Percentiles rank a stretch among this genome's conserved stretches.
These are phyloP conservation scores for Antrodiella citrinella DNA, from an alignment of 768 basidiomycete genomes.

Conservation along the genomic window DNA sequence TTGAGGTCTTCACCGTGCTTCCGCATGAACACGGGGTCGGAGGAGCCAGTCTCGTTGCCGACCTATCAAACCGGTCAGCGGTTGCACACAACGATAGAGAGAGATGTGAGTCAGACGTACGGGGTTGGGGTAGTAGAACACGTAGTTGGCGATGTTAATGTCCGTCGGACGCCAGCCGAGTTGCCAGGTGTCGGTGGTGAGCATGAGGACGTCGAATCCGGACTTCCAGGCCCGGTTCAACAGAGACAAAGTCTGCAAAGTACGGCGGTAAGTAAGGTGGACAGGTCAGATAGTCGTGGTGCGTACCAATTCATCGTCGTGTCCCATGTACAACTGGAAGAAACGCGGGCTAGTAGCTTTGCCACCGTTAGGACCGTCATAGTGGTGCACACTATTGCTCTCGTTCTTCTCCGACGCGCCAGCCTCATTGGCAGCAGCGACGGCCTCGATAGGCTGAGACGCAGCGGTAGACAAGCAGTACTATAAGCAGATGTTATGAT, in stretches of 20 bases:
- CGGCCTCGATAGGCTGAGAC: constrained; percentile 43
- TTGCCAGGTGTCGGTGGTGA: constrained; percentile 45
- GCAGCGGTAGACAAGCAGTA: constrained; percentile 46
- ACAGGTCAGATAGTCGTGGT: too few species aligned
- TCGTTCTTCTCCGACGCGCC: constrained; percentile 30
- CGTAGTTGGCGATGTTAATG: constrained; percentile 43
- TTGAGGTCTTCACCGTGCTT: constrained; percentile 34
- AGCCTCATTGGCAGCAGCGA: constrained; percentile 37
- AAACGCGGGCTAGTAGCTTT: constrained; percentile 35
- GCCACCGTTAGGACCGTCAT: constrained; percentile 26
- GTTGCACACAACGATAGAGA: neutral
- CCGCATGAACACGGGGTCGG: constrained; percentile 44
- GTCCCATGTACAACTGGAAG: constrained; percentile 50
- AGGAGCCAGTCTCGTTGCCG: constrained; percentile 38
- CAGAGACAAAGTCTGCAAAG: constrained; percentile 33
- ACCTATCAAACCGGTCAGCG: constrained; percentile 4
- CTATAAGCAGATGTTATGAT: constrained; percentile 13
- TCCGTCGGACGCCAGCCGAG: constrained; percentile 42
- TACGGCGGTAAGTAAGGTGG: neutral
- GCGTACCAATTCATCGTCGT: constrained; percentile 40
- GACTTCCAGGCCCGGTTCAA: constrained; percentile 37
- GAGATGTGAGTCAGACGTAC: constrained; percentile 3
- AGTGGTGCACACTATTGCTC: constrained; percentile 28
- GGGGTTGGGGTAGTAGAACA: constrained; percentile 35
- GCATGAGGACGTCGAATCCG: constrained; percentile 40